Percentiles rank a stretch among this genome's conserved stretches.
Evolutionary conservation across 202 grass and related monocot species (phyloP).

Genomic region (Zizania palustris): DNA sequence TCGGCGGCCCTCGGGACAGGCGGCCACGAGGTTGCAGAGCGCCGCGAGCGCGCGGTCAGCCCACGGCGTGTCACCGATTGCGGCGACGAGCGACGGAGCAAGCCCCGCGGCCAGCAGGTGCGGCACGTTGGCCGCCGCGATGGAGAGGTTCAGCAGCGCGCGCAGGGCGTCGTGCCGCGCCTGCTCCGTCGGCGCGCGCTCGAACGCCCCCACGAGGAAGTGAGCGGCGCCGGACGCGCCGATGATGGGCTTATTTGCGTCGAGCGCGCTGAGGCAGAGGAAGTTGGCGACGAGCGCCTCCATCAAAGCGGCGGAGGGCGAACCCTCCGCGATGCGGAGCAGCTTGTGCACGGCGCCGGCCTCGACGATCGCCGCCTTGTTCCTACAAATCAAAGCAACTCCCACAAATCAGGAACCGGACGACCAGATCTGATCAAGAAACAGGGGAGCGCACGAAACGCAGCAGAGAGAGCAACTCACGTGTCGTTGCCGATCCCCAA

Average conservation of each 20-base stretch:
- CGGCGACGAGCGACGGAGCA: constrained; percentile 48
- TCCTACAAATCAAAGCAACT: constrained; percentile 48
- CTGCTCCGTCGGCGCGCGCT: constrained; percentile 50
- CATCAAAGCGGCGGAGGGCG: constrained; percentile 32
- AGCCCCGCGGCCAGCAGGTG: constrained; percentile 68
- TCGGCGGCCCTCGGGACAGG: constrained; percentile 63
- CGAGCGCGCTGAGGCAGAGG: constrained; percentile 89
- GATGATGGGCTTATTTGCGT: constrained; percentile 80
- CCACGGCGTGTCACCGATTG: constrained; percentile 42
- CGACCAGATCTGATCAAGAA: constrained; percentile 40
- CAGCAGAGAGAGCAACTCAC: constrained; percentile 50
- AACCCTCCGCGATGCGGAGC: constrained; percentile 58
- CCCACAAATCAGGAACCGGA: constrained; percentile 19
- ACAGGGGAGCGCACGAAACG: background rate
- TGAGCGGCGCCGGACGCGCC: constrained; percentile 67
- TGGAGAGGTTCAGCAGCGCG: constrained; percentile 87
- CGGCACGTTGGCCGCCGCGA: constrained; percentile 57
- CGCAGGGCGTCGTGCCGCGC: constrained; percentile 71
- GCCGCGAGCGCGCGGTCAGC: constrained; percentile 70
- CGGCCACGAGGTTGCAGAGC: constrained; percentile 75
- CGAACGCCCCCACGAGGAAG: constrained; percentile 60
- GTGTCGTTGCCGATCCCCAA: constrained; percentile 85
- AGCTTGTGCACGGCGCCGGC: constrained; percentile 93
- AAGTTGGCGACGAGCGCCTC: constrained; percentile 87
- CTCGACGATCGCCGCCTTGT: constrained; percentile 91